phyloP scores from a whole-genome alignment of 129 eudicot species.

The Silybum marianum region DNA sequence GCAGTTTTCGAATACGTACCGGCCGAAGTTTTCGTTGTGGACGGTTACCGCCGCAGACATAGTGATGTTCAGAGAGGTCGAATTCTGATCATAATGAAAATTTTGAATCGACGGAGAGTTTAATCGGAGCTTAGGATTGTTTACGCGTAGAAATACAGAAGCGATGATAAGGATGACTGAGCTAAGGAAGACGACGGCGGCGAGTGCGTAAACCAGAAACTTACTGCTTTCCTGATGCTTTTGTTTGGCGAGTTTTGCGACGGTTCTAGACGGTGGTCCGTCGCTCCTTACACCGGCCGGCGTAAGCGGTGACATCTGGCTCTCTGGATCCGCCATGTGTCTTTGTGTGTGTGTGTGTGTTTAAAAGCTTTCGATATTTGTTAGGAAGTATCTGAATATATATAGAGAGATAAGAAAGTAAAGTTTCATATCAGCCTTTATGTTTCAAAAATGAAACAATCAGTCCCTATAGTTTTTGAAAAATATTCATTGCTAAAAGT shows the following conservation, averaged over 20 bases:
- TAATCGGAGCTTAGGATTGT: constrained; percentile 37
- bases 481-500: background rate
- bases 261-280: constrained; percentile 12
- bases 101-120: constrained; percentile 27
- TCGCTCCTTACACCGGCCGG: constrained; percentile 40
- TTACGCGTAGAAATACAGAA: constrained; percentile 33
- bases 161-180: constrained; percentile 28
- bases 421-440: constrained; percentile 12
- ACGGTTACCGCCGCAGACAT: constrained; percentile 30
- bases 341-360: background rate
- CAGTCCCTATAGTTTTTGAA: background rate
- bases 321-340: constrained; percentile 41
- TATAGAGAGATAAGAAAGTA: background rate
- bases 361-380: background rate
- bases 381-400: background rate
- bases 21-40: constrained; percentile 43
- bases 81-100: constrained; percentile 17
- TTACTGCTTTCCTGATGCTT: constrained; percentile 40
- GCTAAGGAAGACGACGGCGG: constrained; percentile 24
- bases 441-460: background rate
- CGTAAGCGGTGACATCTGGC: constrained; percentile 25
- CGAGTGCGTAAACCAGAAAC: constrained; percentile 43
- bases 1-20: constrained; percentile 35
- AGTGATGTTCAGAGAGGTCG: constrained; percentile 33
- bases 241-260: background rate